Conservation (phyloP, 805 yeast species). For the Myxozyma lipomycoides region DNA sequence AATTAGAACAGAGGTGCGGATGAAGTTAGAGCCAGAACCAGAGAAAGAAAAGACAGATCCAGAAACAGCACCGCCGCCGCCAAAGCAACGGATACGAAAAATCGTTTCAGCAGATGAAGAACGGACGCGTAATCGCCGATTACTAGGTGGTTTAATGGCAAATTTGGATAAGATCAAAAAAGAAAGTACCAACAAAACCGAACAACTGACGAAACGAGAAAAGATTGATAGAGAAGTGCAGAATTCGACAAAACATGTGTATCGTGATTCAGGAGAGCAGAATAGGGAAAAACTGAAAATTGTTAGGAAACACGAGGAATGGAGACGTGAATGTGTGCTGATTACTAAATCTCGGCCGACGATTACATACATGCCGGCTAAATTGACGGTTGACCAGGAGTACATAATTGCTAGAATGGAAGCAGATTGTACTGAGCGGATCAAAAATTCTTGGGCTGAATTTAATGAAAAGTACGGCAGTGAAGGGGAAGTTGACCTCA, state of each 20-base stretch:
- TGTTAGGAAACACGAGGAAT: background rate
- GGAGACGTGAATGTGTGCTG: background rate
- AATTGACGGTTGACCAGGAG: background rate
- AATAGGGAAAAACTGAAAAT: background rate
- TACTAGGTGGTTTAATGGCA: slow-evolving; percentile 26
- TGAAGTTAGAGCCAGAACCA: too few species aligned
- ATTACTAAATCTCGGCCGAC: background rate
- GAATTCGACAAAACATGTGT: slow-evolving; percentile 3
- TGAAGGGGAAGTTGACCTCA: background rate
- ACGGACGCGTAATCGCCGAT: slow-evolving; percentile 19
- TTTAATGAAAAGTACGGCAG: background rate
- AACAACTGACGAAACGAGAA: slow-evolving; percentile 4
- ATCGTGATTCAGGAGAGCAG: background rate
- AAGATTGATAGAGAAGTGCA: slow-evolving; percentile 12
- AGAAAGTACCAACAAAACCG: slow-evolving; percentile 6
- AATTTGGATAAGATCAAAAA: slow-evolving; percentile 18
- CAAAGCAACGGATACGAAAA: background rate
- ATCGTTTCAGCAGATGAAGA: slow-evolving; percentile 14
- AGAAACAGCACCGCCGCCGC: too few species aligned
- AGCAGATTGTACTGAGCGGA: background rate
- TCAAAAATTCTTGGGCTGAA: background rate
- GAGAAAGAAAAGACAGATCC: too few species aligned
- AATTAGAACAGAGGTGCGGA: too few species aligned
- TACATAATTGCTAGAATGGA: background rate
- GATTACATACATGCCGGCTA: background rate